Conservation (phyloP, 805 yeast species). For the Brettanomyces anomalus region DNA sequence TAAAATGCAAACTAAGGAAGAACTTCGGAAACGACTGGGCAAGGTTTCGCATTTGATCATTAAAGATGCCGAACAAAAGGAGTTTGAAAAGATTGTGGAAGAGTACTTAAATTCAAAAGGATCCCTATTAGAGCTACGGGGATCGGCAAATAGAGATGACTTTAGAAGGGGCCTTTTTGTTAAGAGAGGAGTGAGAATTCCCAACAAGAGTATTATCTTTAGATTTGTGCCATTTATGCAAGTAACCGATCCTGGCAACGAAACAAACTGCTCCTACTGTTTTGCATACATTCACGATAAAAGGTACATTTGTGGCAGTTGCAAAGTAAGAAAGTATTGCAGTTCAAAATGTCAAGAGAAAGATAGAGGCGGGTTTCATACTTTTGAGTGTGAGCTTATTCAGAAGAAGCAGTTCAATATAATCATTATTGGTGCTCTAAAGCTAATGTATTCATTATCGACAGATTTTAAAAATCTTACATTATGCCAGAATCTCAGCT, state of each 20-base stretch:
- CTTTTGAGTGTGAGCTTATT: neutral
- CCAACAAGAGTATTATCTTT: neutral
- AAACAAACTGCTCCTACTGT: conserved; percentile 7
- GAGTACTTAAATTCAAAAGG: neutral
- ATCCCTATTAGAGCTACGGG: neutral
- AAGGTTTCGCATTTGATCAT: neutral
- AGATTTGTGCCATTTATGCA: conserved; percentile 5
- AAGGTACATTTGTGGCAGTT: neutral
- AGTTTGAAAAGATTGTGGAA: neutral
- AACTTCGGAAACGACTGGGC: no score
- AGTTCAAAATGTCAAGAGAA: neutral
- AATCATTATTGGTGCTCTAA: neutral
- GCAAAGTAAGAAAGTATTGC: neutral
- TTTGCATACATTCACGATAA: conserved; percentile 1
- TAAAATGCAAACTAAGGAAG: no score
- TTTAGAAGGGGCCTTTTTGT: conserved; percentile 4
- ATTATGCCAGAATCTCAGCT: conserved; percentile 12
- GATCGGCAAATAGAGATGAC: neutral
- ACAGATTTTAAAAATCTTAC: neutral
- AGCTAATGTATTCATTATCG: neutral
- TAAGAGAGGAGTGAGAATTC: conserved; percentile 3
- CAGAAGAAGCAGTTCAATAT: neutral
- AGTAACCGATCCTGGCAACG: conserved; percentile 2
- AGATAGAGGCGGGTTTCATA: neutral
- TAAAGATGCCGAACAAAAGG: no score